Conservation (phyloP, 768 basidiomycete genomes). For the Daedaleopsis sinensis region DNA sequence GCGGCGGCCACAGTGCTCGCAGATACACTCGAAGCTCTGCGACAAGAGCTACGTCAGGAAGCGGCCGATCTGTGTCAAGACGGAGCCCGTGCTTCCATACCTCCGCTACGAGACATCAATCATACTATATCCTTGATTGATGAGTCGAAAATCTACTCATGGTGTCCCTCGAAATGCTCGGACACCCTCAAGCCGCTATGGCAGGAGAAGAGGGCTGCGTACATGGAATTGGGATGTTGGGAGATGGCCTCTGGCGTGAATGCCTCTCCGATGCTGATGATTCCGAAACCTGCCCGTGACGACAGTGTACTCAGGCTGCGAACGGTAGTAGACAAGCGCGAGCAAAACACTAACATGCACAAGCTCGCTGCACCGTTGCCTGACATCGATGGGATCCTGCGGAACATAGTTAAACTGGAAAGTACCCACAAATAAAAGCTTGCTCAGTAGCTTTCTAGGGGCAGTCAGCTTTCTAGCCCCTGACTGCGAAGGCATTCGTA, state of each 20-base stretch:
- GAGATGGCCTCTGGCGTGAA: conserved; percentile 16
- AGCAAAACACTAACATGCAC: conserved; percentile 25
- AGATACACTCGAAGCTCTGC: too few relatives aligned
- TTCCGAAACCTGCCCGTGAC: conserved; percentile 9
- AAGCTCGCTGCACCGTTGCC: conserved; percentile 25
- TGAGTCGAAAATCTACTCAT: conserved; percentile 20
- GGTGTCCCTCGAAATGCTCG: conserved; percentile 24
- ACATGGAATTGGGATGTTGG: conserved; percentile 28
- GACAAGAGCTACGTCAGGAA: conserved; percentile 13
- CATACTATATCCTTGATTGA: conserved; percentile 26
- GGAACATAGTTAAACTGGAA: conserved; percentile 28
- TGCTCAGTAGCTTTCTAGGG: conserved; percentile 35
- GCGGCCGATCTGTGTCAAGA: conserved; percentile 18
- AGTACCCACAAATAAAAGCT: conserved; percentile 26
- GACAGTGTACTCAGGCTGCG: conserved; percentile 1
- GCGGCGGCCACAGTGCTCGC: too few relatives aligned
- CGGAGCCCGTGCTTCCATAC: conserved; percentile 12
- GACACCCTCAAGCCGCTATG: conserved; percentile 23
- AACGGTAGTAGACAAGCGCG: conserved; percentile 6
- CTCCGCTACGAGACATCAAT: conserved; percentile 24
- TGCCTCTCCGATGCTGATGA: conserved; percentile 21
- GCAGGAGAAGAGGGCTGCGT: conserved; percentile 25
- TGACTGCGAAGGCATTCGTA: conserved; percentile 10
- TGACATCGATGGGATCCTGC: conserved; percentile 28
- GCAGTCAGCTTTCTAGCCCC: conserved; percentile 33